Evolutionary conservation across 2,329 filamentous ascomycete species (phyloP).

Genomic region (Cadophora malorum): DNA sequence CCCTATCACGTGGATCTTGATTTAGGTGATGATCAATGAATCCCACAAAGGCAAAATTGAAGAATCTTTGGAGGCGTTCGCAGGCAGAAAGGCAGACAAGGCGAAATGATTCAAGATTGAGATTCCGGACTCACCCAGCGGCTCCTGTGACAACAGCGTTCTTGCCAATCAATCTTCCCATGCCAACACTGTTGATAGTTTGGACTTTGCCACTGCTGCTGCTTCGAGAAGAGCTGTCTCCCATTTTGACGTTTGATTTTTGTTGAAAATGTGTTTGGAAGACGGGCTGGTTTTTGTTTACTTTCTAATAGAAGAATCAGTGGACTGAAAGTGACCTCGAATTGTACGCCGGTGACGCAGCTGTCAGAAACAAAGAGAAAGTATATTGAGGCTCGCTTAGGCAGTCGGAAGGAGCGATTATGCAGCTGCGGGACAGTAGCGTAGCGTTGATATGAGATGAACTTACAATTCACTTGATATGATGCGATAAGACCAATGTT

Average conservation of each 20-base stretch:
- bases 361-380: constrained; percentile 8
- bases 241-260: constrained; percentile 29
- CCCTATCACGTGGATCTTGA: constrained; percentile 14
- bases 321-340: constrained; percentile 2
- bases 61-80: not conserved
- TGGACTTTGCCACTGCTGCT: constrained; percentile 33
- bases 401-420: constrained; percentile 19
- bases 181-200: constrained; percentile 46
- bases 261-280: not conserved
- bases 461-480: constrained; percentile 27
- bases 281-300: not conserved
- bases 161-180: constrained; percentile 46
- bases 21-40: not conserved
- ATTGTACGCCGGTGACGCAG: constrained; percentile 11
- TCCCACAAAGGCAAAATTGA: constrained; percentile 6
- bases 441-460: constrained; percentile 19
- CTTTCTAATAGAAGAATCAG: constrained; percentile 17
- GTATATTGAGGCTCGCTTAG: constrained; percentile 33
- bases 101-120: constrained; percentile 7
- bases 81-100: not conserved
- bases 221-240: constrained; percentile 27
- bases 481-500: constrained; percentile 30
- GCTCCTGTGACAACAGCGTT: constrained; percentile 68
- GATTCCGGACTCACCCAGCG: constrained; percentile 61
- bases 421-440: constrained; percentile 21